Conservation (phyloP, 805 yeast genomes). For the Sugiyamaella mastotermitis region DNA sequence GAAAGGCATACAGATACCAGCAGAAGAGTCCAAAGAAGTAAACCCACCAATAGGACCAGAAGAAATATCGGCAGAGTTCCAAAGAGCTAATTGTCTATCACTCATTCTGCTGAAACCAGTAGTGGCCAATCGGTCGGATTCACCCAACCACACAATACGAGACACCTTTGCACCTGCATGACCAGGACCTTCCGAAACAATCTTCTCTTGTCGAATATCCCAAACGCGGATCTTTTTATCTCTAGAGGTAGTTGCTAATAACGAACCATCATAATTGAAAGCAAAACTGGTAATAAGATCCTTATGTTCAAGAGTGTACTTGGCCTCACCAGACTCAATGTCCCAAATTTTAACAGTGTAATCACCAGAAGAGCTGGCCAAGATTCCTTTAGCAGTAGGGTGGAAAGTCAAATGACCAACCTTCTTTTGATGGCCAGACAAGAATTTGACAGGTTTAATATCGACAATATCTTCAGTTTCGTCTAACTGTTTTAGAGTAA, state of each 20-base stretch:
- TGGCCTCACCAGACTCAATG: constrained; percentile 63
- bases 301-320: constrained; percentile 71
- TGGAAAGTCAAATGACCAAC: constrained; percentile 90
- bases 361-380: constrained; percentile 89
- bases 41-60: constrained; percentile 89
- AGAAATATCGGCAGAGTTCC: constrained; percentile 74
- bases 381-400: constrained; percentile 79
- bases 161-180: constrained; percentile 91
- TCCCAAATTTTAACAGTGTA: constrained; percentile 91
- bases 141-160: constrained; percentile 87
- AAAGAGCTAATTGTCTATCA: constrained; percentile 91
- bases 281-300: constrained; percentile 91
- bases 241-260: constrained; percentile 82
- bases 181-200: constrained; percentile 79
- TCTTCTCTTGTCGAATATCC: constrained; percentile 73
- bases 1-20: constrained; percentile 91
- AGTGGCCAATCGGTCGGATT: constrained; percentile 76
- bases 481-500: constrained; percentile 38
- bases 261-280: constrained; percentile 84
- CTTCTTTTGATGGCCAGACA: constrained; percentile 85
- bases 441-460: constrained; percentile 66
- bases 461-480: constrained; percentile 34
- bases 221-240: constrained; percentile 88
- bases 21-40: constrained; percentile 76
- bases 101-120: constrained; percentile 91